These are phyloP conservation scores for Pouteria campechiana DNA, from an alignment of 179 eudicot genomes.

Conservation along the genomic window DNA sequence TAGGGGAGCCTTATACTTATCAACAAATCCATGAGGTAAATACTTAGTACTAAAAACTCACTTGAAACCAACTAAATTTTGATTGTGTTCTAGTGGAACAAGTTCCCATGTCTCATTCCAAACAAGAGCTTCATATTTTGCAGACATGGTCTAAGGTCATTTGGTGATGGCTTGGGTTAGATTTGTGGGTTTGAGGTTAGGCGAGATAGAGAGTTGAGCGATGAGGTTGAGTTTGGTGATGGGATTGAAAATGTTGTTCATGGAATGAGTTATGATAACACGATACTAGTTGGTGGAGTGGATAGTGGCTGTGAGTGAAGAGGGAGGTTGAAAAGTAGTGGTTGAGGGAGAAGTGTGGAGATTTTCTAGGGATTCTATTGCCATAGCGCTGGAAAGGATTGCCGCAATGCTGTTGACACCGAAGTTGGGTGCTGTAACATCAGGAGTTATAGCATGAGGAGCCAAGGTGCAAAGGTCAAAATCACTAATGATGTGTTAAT, in stretches of 20 bases:
- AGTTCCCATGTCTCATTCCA: not conserved
- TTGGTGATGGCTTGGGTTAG: not conserved
- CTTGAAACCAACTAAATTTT: not conserved
- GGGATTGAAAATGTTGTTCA: not conserved
- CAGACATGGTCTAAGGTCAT: not conserved
- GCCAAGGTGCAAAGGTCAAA: not conserved
- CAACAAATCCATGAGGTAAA: not conserved
- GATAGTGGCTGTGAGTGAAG: not conserved
- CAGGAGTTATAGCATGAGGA: too few relatives aligned
- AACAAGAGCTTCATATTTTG: not conserved
- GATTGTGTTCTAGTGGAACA: not conserved
- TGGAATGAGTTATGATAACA: not conserved
- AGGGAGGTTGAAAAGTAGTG: not conserved
- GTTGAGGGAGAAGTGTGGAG: not conserved
- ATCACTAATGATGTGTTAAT: not conserved
- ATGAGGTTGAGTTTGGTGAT: too few relatives aligned
- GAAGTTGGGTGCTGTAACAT: too few relatives aligned
- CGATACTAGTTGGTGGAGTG: too few relatives aligned
- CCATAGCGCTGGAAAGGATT: too few relatives aligned
- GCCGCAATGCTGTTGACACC: too few relatives aligned
- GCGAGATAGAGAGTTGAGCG: not conserved
- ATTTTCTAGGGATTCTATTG: too few relatives aligned
- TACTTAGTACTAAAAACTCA: not conserved
- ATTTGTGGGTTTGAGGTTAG: not conserved
- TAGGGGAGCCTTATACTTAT: not conserved